A percentile compares a stretch with the other conserved stretches of the same genome.
Conservation (phyloP, 495 filamentous ascomycete species). For the Neurospora terricola region DNA sequence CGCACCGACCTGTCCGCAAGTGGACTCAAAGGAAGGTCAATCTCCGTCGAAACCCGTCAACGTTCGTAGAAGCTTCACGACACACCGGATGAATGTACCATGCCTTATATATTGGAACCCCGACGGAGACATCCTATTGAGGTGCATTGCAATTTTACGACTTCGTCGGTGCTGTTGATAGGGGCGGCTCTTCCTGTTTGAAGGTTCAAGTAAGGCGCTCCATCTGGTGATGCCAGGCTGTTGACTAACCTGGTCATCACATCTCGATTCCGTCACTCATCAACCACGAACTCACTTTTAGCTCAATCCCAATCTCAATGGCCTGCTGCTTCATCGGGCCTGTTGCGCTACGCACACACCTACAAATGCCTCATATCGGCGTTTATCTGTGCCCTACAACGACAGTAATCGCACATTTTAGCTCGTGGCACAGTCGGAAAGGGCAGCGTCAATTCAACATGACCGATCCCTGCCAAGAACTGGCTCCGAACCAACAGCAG, state of each 20-base stretch:
- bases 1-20: not conserved
- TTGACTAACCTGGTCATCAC: not conserved
- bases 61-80: not conserved
- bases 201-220: not conserved
- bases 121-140: not conserved
- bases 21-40: not conserved
- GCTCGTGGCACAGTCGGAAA: not conserved
- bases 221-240: not conserved
- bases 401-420: not conserved
- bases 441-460: not conserved
- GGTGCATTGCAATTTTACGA: not conserved
- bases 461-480: not conserved
- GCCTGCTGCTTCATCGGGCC: not conserved
- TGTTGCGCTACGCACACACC: not conserved
- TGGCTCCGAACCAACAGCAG: not conserved
- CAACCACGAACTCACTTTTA: not conserved
- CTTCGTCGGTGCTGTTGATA: not conserved
- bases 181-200: not conserved
- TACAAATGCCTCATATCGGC: not conserved
- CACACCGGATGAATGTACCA: not conserved
- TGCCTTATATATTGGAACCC: not conserved
- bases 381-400: not conserved
- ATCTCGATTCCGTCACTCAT: not conserved
- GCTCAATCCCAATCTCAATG: not conserved
- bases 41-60: not conserved